These are phyloP conservation scores for Poa pratensis DNA, from an alignment of 176 grass and related monocot species.

Conservation along the genomic window DNA sequence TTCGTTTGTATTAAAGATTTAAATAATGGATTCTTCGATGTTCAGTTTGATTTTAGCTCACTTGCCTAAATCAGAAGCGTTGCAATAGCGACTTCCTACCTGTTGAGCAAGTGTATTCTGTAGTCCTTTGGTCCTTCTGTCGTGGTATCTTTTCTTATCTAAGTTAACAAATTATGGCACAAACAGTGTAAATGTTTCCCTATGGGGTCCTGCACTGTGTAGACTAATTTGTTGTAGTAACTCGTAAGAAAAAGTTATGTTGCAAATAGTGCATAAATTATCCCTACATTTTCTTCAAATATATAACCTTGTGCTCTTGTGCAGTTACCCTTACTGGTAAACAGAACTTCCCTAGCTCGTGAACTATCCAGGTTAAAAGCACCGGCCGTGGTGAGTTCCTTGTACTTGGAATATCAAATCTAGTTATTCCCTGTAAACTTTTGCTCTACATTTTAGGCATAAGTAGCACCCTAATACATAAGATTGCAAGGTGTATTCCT, in stretches of 20 bases:
- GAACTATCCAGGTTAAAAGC: slow-evolving; percentile 58
- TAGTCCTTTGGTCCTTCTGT: background rate
- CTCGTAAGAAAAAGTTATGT: background rate
- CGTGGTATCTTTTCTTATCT: background rate
- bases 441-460: too few relatives aligned
- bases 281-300: background rate
- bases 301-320: slow-evolving; percentile 36
- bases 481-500: slow-evolving; percentile 1
- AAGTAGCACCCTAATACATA: too few relatives aligned
- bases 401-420: too few relatives aligned
- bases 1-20: background rate
- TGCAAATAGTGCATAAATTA: background rate
- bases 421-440: too few relatives aligned
- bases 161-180: slow-evolving; percentile 24
- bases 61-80: slow-evolving; percentile 22
- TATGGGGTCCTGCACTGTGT: background rate
- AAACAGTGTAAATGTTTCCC: background rate
- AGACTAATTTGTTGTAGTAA: background rate
- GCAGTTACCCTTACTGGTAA: slow-evolving; percentile 58
- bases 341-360: slow-evolving; percentile 47
- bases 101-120: slow-evolving; percentile 12
- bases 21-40: slow-evolving; percentile 21
- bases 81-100: slow-evolving; percentile 16
- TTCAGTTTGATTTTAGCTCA: too few relatives aligned
- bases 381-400: slow-evolving; percentile 45